These are phyloP conservation scores for Amanita pallidorosea DNA, from an alignment of 768 basidiomycete species.

Conservation along the genomic window DNA sequence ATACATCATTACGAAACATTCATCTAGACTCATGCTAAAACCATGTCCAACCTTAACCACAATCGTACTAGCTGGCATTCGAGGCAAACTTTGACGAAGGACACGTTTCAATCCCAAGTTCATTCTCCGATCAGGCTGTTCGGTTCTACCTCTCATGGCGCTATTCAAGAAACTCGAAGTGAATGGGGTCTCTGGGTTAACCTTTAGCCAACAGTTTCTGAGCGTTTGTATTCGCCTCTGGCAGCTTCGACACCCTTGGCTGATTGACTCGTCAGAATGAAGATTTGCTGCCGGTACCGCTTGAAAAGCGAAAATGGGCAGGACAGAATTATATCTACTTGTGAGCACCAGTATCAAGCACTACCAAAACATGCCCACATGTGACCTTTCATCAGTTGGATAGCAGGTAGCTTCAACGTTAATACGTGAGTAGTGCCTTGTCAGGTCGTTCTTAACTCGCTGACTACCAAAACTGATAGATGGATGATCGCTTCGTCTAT, in stretches of 20 bases:
- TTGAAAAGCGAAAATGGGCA: slow-evolving; percentile 56
- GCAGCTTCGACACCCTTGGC: not conserved
- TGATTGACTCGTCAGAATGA: slow-evolving; percentile 31
- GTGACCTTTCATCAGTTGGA: slow-evolving; percentile 40
- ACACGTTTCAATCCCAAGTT: not conserved
- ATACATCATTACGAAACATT: too few species aligned
- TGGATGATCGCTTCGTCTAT: slow-evolving; percentile 75
- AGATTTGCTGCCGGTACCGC: slow-evolving; percentile 58
- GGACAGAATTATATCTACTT: slow-evolving; percentile 59
- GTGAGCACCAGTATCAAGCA: slow-evolving; percentile 21
- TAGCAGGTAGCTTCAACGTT: slow-evolving; percentile 72
- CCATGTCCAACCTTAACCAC: too few species aligned
- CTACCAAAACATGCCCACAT: not conserved
- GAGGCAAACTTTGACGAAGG: too few species aligned
- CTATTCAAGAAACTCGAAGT: slow-evolving; percentile 37
- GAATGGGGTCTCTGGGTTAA: slow-evolving; percentile 38
- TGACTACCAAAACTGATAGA: slow-evolving; percentile 17
- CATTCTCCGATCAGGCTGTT: not conserved
- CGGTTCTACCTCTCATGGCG: slow-evolving; percentile 14
- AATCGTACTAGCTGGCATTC: too few species aligned
- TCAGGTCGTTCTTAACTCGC: not conserved
- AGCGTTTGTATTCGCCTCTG: slow-evolving; percentile 27
- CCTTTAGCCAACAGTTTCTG: slow-evolving; percentile 47
- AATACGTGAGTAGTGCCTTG: slow-evolving; percentile 41
- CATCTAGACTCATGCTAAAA: too few species aligned